Conservation (phyloP, 1,139 yeast species). For the Suhomyces ambrosiae region DNA sequence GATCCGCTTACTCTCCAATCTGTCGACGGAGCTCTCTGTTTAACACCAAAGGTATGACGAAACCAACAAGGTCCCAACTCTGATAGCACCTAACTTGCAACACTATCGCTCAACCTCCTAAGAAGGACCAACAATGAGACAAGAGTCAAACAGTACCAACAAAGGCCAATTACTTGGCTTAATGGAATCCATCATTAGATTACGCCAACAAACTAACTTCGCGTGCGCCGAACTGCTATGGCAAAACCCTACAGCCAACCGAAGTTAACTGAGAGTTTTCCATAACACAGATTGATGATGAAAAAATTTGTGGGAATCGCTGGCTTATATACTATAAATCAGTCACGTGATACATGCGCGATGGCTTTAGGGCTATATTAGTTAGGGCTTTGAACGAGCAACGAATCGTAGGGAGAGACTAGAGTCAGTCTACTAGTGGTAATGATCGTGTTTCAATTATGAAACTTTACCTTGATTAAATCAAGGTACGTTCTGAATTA, state of each 20-base stretch:
- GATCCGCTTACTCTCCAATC: constrained; percentile 64
- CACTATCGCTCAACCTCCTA: constrained; percentile 57
- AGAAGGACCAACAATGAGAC: constrained; percentile 47
- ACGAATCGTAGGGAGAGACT: no score
- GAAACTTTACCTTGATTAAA: no score
- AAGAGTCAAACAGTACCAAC: constrained; percentile 31
- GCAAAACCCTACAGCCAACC: constrained; percentile 43
- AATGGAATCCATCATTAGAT: constrained; percentile 19
- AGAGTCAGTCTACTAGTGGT: no score
- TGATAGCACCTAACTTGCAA: constrained; percentile 27
- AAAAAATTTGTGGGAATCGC: constrained; percentile 13
- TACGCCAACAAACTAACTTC: constrained; percentile 51
- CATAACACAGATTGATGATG: constrained; percentile 55
- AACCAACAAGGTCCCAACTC: constrained; percentile 19
- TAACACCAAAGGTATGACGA: constrained; percentile 34
- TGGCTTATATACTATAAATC: constrained; percentile 4
- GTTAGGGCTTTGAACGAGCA: constrained; percentile 3
- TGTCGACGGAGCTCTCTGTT: constrained; percentile 91
- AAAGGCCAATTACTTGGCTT: constrained; percentile 25
- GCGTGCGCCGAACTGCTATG: constrained; percentile 72
- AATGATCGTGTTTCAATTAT: no score
- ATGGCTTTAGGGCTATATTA: no score
- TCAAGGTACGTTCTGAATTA: no score
- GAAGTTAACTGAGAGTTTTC: constrained; percentile 42
- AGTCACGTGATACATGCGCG: constrained; percentile 6